phyloP scores from a whole-genome alignment of 1,139 yeast species.

The Nakaseomyces delphensis region DNA sequence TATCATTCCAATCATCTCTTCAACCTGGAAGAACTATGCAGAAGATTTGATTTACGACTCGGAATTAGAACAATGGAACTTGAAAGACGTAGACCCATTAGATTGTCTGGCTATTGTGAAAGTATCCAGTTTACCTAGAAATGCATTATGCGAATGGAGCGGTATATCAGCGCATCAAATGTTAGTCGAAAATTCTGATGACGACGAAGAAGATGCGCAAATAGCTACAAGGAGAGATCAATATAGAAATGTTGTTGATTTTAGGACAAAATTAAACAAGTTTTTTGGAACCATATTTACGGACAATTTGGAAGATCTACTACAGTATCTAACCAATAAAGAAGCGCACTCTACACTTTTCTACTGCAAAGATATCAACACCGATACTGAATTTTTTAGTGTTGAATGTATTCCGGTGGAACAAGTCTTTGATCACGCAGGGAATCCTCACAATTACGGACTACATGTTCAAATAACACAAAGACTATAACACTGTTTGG shows the following conservation, averaged over 20 bases:
- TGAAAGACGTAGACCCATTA: conserved; percentile 23
- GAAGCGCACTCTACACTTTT: not conserved
- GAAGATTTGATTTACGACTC: conserved; percentile 19
- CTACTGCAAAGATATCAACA: conserved; percentile 1
- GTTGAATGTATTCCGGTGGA: conserved; percentile 25
- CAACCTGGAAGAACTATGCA: conserved; percentile 35
- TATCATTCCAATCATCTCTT: conserved; percentile 31
- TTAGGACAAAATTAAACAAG: not conserved
- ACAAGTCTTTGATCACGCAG: conserved; percentile 21
- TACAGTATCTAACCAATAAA: not conserved
- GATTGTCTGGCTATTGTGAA: conserved; percentile 44
- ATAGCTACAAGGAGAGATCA: conserved; percentile 3
- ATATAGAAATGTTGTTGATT: conserved; percentile 6
- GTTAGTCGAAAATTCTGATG: conserved; percentile 35
- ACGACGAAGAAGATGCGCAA: conserved; percentile 35
- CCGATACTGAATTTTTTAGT: not conserved
- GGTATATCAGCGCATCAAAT: conserved; percentile 43
- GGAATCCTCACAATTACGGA: conserved; percentile 17
- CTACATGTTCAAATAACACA: conserved; percentile 14
- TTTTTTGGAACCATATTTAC: conserved; percentile 16
- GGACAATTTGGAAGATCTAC: conserved; percentile 10
- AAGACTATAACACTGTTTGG: not conserved
- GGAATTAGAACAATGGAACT: conserved; percentile 19
- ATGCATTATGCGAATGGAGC: conserved; percentile 73
- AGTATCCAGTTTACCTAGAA: conserved; percentile 57